Evolutionary conservation across 2,329 filamentous ascomycete species (phyloP), one percentile per base, ranked within the genome.

Genomic region (Lachnellula hyalina): DNA sequence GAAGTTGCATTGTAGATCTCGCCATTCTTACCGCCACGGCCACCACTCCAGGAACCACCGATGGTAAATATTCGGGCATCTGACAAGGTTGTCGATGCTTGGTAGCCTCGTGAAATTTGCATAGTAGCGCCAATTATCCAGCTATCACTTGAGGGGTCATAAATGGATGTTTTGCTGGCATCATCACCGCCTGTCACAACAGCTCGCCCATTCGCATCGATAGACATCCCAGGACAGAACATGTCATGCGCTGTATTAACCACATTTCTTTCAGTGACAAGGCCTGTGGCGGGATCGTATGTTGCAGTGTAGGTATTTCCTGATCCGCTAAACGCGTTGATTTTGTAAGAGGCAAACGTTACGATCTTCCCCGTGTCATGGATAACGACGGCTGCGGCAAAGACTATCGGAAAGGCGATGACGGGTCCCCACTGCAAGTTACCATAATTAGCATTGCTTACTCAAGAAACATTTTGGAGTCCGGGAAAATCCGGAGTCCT

Each of bases 191-290:
- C 81, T 0, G 76, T 78, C 6, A 85, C 74, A 2, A 83, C 63
- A 7, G 81, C 72, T 8, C 72, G 69, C 0, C 79, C 81, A 7
- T 74, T 67, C 15, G 72, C 72, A 53, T 78, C 75, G 12, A 77
- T 66, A 7, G 73, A 76, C 49, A 82, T 78, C 2, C 79, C 81
- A 0, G 80, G 79, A 61, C 80, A 82, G 59, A 81, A 81, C 78
- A 81, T 81, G 61, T 81, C 77, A 59, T 80, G 76, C 4, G 72
- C 61, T 0, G 76, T 80, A 55, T 77, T 67, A 8, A 60, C 60
- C 2, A 75, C 63, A n/a, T 59, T 61, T 1, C 60, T 54, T 42
- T 67, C 52, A 8, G 62, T 66, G 1, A 67, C 62, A 6, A 54
- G 51, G 8, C 60, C 61, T 0, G 61, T 67, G 4, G 54, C 51